Evolutionary conservation across 768 basidiomycete genomes (phyloP), one percentile per base, ranked within the genome.

Genomic region (Trametes punicea): DNA sequence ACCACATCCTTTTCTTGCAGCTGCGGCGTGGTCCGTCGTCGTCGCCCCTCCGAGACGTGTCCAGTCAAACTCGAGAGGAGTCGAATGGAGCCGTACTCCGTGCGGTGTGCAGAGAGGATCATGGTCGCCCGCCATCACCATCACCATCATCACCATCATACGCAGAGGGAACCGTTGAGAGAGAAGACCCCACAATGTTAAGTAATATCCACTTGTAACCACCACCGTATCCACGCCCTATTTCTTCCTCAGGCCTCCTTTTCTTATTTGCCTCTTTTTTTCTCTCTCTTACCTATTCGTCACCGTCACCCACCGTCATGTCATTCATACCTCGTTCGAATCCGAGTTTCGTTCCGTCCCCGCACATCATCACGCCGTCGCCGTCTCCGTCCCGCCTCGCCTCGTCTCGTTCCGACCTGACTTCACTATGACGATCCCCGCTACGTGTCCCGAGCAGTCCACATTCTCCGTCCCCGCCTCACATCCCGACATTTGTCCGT

Each of bases 211-310:
- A 10, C 29, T 42, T 33, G 41, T 39, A 34, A 53, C 51, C 42
- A 53, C 51, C 34, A 45, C 51, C 51, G 33, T 52, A 52, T 52
- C 41, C 51, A 52, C 51, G 40, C 41, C 41, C 15, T 52, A 52
- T 42, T 52, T 21, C 25, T 40, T 46, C 30, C 21, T 18, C 29
- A n/a, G n/a, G n/a, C n/a, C n/a, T 29, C 40, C 20, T 18, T 20
- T 55, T 26, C 16, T 33, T 31, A 8, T 13, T 8, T 31, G 8
- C 33, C 21, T 27, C 42, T 23, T 26, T 27, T 21, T 23, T 46
- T 18, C 45, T 10, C 25, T 36, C 25, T 21, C 31, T 11, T 25
- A 8, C 40, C 21, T 21, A 41, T 15, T 33, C 25, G 15, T 48
- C 15, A 20, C 31, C 46, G 46, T 33, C 46, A 6, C 3, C 42